Conservation (phyloP, 257 asterid genomes). For the Plectranthus barbatus region DNA sequence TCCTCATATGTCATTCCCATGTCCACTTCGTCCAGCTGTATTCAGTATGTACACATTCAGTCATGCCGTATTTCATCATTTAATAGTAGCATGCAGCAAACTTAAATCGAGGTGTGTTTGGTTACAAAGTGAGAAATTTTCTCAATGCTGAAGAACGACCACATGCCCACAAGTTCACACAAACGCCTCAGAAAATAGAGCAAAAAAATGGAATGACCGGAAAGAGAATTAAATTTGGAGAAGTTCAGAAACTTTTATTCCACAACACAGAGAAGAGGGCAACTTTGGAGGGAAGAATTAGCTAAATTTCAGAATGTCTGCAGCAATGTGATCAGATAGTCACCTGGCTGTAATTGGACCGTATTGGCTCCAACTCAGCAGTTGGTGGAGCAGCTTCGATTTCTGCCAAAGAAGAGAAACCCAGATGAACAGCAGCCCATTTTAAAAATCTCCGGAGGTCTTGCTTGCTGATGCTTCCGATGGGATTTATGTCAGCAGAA, state of each 20-base stretch:
- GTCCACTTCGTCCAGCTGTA: constrained; percentile 94
- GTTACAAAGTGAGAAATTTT: neutral
- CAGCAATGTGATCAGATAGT: neutral
- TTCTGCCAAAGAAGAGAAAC: constrained; percentile 79
- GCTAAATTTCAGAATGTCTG: neutral
- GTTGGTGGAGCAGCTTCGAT: constrained; percentile 94
- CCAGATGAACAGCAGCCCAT: constrained; percentile 89
- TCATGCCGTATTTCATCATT: constrained; percentile 4
- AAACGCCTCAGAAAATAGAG: neutral
- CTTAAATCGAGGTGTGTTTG: neutral
- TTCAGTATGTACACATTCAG: constrained; percentile 9
- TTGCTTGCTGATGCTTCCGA: constrained; percentile 90
- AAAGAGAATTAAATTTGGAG: neutral
- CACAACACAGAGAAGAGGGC: too few species aligned
- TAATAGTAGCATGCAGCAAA: neutral
- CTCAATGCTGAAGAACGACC: neutral
- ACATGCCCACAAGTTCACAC: neutral
- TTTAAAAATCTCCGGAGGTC: constrained; percentile 70
- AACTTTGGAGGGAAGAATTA: neutral
- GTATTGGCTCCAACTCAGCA: constrained; percentile 88
- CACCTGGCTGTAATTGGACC: constrained; percentile 83
- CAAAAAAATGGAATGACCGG: neutral
- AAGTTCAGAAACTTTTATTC: neutral
- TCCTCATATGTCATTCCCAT: constrained; percentile 97
- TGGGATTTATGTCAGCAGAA: constrained; percentile 95